Conservation (phyloP, 805 yeast genomes). For the Ogataea wickerhamii region DNA sequence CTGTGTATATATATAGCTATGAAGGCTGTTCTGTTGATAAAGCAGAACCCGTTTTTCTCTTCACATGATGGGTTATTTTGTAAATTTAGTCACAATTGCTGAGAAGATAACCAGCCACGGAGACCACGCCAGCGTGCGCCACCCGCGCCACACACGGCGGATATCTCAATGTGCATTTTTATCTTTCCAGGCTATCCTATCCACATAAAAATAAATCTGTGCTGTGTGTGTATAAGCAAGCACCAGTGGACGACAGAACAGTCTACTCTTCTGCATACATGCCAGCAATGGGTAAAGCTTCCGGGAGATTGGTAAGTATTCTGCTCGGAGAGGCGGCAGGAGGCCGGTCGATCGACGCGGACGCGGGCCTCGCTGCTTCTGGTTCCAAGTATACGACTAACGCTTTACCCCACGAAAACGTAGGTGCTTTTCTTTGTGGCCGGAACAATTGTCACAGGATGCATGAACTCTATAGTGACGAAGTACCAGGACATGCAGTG, state of each 20-base stretch:
- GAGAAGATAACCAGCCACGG: background rate
- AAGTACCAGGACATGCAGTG: constrained; percentile 76
- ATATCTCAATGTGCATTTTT: too few species aligned
- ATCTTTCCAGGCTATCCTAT: too few species aligned
- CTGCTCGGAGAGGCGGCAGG: background rate
- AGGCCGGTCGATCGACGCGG: too few species aligned
- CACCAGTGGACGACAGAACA: too few species aligned
- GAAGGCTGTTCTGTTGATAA: background rate
- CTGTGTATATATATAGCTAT: too few species aligned
- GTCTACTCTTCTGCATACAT: too few species aligned
- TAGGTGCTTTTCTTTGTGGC: constrained; percentile 33
- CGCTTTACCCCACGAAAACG: too few species aligned
- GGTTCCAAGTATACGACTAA: too few species aligned
- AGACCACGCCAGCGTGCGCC: background rate
- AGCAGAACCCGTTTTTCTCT: background rate
- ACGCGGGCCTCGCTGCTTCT: too few species aligned
- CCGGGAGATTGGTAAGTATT: constrained; percentile 4
- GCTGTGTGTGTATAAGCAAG: too few species aligned
- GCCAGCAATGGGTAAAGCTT: constrained; percentile 6
- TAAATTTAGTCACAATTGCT: background rate
- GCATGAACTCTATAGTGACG: constrained; percentile 68
- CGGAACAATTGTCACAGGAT: constrained; percentile 66
- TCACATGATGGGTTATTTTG: background rate
- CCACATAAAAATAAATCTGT: too few species aligned
- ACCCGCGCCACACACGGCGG: too few species aligned